phyloP scores from a whole-genome alignment of 306 rosid genomes.

The Gastrolobium villosum region DNA sequence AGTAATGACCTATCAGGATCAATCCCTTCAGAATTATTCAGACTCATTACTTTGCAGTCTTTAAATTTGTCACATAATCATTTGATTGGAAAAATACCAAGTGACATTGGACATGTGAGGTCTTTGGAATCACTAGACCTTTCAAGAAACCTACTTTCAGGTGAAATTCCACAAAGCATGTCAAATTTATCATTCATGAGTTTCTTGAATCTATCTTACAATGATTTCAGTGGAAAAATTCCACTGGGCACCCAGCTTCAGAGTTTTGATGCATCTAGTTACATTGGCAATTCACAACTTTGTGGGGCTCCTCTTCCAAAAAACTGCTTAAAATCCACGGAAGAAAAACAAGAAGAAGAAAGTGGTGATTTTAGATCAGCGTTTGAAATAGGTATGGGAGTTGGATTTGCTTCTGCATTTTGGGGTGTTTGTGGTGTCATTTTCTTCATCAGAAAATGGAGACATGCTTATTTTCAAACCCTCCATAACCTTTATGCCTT shows the following conservation, averaged over 20 bases:
- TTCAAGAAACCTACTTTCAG: background rate
- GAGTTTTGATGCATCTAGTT: slow-evolving; percentile 1
- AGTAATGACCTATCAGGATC: slow-evolving; percentile 5
- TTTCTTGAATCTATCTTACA: slow-evolving; percentile 6
- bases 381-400: slow-evolving; percentile 8
- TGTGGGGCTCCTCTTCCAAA: slow-evolving; percentile 29
- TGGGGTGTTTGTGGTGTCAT: background rate
- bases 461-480: background rate
- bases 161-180: slow-evolving; percentile 29
- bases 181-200: background rate
- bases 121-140: slow-evolving; percentile 7
- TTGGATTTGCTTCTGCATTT: slow-evolving; percentile 23
- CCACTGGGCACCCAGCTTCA: slow-evolving; percentile 28
- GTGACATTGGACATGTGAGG: background rate
- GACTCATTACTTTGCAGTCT: background rate
- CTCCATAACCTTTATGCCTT: background rate
- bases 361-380: background rate
- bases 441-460: background rate
- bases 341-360: background rate
- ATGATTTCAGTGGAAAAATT: slow-evolving; percentile 4
- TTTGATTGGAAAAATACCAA: background rate
- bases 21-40: slow-evolving; percentile 6
- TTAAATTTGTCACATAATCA: slow-evolving; percentile 16
- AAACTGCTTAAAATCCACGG: background rate
- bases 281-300: slow-evolving; percentile 19